Evolutionary conservation across 2,329 filamentous ascomycete genomes (phyloP).

Genomic region (Stylonectria norvegica): DNA sequence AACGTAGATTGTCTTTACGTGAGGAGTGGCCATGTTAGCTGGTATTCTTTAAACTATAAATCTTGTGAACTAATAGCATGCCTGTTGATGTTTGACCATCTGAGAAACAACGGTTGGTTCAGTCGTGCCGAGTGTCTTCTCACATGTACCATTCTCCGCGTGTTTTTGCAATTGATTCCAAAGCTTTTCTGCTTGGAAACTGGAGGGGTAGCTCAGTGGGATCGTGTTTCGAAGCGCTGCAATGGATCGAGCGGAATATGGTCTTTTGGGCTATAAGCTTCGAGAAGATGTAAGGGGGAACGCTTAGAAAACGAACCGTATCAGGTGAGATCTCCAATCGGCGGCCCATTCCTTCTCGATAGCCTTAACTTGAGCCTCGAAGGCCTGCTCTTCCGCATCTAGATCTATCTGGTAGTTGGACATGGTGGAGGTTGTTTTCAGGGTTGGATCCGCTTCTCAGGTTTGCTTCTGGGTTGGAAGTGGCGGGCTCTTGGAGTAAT

Average conservation of each 20-base stretch:
- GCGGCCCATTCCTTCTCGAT: slow-evolving; percentile 34
- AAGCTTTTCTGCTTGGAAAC: slow-evolving; percentile 33
- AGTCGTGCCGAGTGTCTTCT: slow-evolving; percentile 38
- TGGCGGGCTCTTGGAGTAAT: no score
- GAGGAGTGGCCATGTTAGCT: neutral
- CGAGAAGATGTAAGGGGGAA: slow-evolving; percentile 1
- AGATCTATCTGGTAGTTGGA: slow-evolving; percentile 1
- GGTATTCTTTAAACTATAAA: no score
- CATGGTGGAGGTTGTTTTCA: neutral
- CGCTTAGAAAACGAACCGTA: no score
- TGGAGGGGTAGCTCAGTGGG: slow-evolving; percentile 26
- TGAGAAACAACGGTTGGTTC: slow-evolving; percentile 34
- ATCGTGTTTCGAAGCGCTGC: slow-evolving; percentile 33
- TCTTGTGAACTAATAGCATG: no score
- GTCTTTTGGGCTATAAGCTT: neutral
- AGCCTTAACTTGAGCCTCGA: slow-evolving; percentile 28
- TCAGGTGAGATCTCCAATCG: slow-evolving; percentile 25
- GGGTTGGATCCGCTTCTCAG: no score
- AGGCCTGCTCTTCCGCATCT: slow-evolving; percentile 27
- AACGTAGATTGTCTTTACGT: slow-evolving; percentile 36
- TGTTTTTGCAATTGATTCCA: slow-evolving; percentile 35
- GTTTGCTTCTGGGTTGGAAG: no score
- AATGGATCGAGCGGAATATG: slow-evolving; percentile 26
- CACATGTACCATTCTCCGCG: slow-evolving; percentile 30
- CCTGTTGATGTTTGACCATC: slow-evolving; percentile 23